Percentiles rank a stretch among this genome's conserved stretches.
Evolutionary conservation across 2,329 filamentous ascomycete species (phyloP).

Genomic region (Diplodia intermedia): DNA sequence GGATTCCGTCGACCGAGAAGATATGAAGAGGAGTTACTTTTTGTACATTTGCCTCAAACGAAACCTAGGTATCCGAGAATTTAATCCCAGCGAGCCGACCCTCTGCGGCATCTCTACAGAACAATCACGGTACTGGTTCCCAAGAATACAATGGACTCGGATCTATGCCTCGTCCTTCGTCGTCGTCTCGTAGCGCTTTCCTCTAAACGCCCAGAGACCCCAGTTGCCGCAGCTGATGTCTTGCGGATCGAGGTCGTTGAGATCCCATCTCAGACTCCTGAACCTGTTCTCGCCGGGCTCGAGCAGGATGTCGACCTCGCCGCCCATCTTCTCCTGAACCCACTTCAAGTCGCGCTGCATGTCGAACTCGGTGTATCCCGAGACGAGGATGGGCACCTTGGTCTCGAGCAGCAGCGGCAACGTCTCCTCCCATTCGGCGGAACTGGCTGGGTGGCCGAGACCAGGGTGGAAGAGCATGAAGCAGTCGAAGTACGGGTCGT

Average conservation of each 20-base stretch:
- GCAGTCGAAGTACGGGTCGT: conserved; percentile 97
- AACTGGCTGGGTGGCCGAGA: conserved; percentile 89
- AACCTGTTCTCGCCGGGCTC: conserved; percentile 94
- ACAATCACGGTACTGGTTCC: not conserved
- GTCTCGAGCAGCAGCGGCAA: conserved; percentile 90
- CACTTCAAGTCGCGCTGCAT: conserved; percentile 92
- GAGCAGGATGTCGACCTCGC: conserved; percentile 90
- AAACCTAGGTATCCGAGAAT: not conserved
- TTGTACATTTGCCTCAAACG: not conserved
- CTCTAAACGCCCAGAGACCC: conserved; percentile 96
- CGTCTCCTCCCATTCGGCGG: conserved; percentile 93
- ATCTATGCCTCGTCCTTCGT: conserved; percentile 53
- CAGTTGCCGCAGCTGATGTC: conserved; percentile 96
- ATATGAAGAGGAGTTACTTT: not conserved
- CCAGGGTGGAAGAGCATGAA: conserved; percentile 98
- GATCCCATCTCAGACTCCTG: conserved; percentile 92
- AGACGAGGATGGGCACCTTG: conserved; percentile 92
- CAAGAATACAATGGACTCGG: not conserved
- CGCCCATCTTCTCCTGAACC: conserved; percentile 82
- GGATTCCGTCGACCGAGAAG: too few relatives aligned
- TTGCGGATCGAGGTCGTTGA: conserved; percentile 93
- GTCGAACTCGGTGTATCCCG: conserved; percentile 94
- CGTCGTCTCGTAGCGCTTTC: conserved; percentile 86
- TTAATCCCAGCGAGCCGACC: not conserved
- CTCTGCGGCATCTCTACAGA: not conserved